A percentile compares a stretch with the other conserved stretches of the same genome.
Evolutionary conservation across 371 early-diverging fungal species (phyloP).

Genomic region (Rhizopus sp.): DNA sequence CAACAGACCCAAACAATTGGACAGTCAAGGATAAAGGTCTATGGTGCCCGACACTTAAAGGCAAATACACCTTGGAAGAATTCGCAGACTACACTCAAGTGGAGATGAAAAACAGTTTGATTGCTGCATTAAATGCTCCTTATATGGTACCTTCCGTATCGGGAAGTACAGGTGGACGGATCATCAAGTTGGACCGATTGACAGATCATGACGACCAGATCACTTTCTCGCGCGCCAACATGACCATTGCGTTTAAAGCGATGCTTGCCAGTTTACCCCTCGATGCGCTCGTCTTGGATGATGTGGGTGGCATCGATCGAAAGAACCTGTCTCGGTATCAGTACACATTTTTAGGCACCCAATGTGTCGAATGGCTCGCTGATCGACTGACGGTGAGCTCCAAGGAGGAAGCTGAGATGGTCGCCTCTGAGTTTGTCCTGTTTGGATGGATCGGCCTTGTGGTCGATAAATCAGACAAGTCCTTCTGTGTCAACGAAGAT

Average conservation of each 20-base stretch:
- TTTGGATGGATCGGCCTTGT: constrained; percentile 61
- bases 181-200: constrained; percentile 39
- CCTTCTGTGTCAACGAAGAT: constrained; percentile 22
- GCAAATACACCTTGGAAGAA: constrained; percentile 56
- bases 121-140: constrained; percentile 19
- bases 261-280: constrained; percentile 55
- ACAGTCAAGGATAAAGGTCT: constrained; percentile 52
- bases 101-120: constrained; percentile 22
- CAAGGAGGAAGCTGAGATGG: constrained; percentile 58
- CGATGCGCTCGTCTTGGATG: constrained; percentile 37
- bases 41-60: constrained; percentile 61
- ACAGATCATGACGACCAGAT: constrained; percentile 39
- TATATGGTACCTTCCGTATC: constrained; percentile 9
- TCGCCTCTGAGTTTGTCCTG: constrained; percentile 60
- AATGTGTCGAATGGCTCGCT: constrained; percentile 60
- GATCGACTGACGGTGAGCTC: constrained; percentile 61
- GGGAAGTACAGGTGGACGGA: constrained; percentile 12
- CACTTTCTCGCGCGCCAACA: constrained; percentile 47
- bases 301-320: constrained; percentile 46
- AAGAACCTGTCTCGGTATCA: constrained; percentile 16
- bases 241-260: constrained; percentile 57
- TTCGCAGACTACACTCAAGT: constrained; percentile 45
- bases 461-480: constrained; percentile 44
- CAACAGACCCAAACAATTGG: constrained; percentile 50
- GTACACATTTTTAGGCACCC: constrained; percentile 37